Evolutionary conservation across 306 rosid species (phyloP).

Genomic region (Fagus sylvatica): DNA sequence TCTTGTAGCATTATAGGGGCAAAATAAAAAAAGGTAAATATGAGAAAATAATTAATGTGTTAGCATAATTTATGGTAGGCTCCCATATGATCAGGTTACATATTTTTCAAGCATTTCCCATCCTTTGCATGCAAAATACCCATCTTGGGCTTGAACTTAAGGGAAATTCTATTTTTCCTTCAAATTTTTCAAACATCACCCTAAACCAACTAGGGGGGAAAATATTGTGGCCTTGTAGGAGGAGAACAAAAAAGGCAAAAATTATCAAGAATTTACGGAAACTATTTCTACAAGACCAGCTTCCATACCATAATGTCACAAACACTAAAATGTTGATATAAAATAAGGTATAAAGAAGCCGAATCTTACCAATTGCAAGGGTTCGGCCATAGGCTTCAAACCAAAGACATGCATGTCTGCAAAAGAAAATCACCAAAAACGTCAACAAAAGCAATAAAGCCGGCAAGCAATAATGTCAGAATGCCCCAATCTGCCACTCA

Average conservation of each 20-base stretch:
- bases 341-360: not conserved
- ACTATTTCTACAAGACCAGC: not conserved
- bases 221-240: not conserved
- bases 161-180: no score
- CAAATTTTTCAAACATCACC: no score
- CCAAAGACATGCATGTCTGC: slow-evolving; percentile 69
- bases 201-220: not conserved
- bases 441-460: slow-evolving; percentile 1
- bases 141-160: no score
- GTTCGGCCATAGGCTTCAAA: slow-evolving; percentile 69
- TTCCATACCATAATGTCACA: not conserved
- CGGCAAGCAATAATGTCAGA: not conserved
- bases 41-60: no score
- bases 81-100: no score
- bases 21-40: no score
- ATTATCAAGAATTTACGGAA: not conserved
- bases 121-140: no score
- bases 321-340: not conserved
- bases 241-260: not conserved
- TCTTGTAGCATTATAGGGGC: not conserved
- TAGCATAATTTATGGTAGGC: no score
- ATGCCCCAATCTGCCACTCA: not conserved
- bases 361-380: slow-evolving; percentile 77
- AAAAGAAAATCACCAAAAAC: slow-evolving; percentile 17
- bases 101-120: no score